Evolutionary conservation across 164 flowering plant species (phyloP), one percentile per base, ranked within the genome.

Genomic region (grape (Vitis vinifera)): DNA sequence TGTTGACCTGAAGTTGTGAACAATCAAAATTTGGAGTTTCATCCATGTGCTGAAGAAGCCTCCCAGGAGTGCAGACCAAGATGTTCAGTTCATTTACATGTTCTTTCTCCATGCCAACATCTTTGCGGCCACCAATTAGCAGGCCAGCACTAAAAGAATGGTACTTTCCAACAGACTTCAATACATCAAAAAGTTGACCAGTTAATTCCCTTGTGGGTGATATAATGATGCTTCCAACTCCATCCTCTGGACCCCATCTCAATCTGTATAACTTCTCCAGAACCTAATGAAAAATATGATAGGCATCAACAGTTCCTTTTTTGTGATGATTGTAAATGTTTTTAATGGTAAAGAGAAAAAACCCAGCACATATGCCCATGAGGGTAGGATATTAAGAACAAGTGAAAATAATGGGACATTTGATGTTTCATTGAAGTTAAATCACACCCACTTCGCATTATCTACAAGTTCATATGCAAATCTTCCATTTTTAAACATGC

Each of bases 31-130:
- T 88, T 56, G 85, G 89, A 57, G 99, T 96, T 83, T 91, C 97
- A 58, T 96, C 91, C 99, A 96, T 96, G 84, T 93, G 99, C 78
- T 96, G 97, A 70, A 93, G 95, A 77, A 96, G 94, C 59, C 99
- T 86, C 37, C 99, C 99, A 44, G 99, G 99, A 47, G 98, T 93
- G 75, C 99, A 93, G 19, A 96, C 89, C 74, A 93, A 77, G 14
- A 96, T 91, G 79, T 96, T 96, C 71, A 93, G 73, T 58, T 76
- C 79, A 77, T 91, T 85, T 11, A 91, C 97, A 51, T 62, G 81
- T 66, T 89, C 88, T 77, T 90, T 96, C 83, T 96, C 98, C 1
- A 62, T 51, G 55, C 82, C 93, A 59, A 93, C 94, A 84, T 89
- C 93, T 73, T 88, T 87, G 55, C 91, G 88, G 13, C 99, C 98